phyloP scores from a whole-genome alignment of 306 rosid species.

The Quercus robur region DNA sequence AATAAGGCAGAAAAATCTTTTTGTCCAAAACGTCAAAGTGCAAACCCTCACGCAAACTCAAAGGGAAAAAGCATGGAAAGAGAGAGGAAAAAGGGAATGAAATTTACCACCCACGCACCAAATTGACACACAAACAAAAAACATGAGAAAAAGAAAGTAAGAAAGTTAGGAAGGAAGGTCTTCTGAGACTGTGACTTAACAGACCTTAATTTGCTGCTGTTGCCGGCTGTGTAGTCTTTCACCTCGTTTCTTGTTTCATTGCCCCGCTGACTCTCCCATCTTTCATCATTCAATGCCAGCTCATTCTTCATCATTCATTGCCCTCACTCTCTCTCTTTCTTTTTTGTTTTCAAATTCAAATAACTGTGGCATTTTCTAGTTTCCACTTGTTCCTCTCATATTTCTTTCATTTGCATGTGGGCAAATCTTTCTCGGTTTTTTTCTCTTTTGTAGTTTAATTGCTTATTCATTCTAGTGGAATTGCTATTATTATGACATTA shows the following conservation, averaged over 20 bases:
- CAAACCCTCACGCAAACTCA: conserved; percentile 59
- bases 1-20: not conserved
- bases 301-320: conserved; percentile 22
- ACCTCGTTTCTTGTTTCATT: conserved; percentile 36
- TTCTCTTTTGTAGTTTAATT: not conserved
- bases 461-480: not conserved
- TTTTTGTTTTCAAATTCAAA: conserved; percentile 30
- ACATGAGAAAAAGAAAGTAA: not conserved
- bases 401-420: not conserved
- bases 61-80: not conserved
- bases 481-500: not conserved
- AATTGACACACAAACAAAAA: not conserved
- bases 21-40: conserved; percentile 46
- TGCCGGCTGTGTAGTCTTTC: conserved; percentile 8
- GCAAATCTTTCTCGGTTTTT: not conserved
- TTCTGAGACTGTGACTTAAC: conserved; percentile 16
- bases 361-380: not conserved
- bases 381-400: not conserved
- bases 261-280: conserved; percentile 40
- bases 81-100: not conserved
- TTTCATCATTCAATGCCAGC: conserved; percentile 56
- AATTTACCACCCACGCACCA: not conserved
- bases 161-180: not conserved
- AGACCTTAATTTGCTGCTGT: not conserved
- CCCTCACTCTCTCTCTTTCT: not conserved